A percentile compares a stretch with the other conserved stretches of the same genome.
These are phyloP conservation scores for Colletotrichum gloeosporioides DNA, from an alignment of 2,329 filamentous ascomycete genomes.

Conservation along the genomic window DNA sequence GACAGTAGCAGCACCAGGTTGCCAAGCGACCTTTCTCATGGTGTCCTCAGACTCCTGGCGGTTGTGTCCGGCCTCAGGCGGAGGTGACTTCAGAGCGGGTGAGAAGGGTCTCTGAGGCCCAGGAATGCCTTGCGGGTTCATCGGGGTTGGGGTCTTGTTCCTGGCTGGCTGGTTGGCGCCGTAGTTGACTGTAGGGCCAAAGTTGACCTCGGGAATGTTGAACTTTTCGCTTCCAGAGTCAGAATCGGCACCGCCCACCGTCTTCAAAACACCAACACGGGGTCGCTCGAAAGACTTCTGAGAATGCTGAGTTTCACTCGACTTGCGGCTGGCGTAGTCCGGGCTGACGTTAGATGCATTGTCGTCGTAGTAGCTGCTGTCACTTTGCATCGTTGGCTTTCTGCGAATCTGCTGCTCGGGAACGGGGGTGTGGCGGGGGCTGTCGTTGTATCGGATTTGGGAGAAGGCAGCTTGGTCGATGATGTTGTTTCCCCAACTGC, in stretches of 20 bases:
- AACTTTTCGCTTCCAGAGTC: slow-evolving; percentile 32
- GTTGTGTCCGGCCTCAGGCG: slow-evolving; percentile 38
- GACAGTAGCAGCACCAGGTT: slow-evolving; percentile 67
- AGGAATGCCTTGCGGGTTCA: slow-evolving; percentile 25
- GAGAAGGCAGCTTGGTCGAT: slow-evolving; percentile 56
- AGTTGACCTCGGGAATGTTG: slow-evolving; percentile 78
- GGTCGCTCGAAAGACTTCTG: slow-evolving; percentile 66
- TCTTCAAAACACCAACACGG: slow-evolving; percentile 80
- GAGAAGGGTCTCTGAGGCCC: slow-evolving; percentile 35
- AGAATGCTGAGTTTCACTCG: slow-evolving; percentile 44
- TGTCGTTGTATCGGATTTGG: slow-evolving; percentile 41
- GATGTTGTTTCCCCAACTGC: slow-evolving; percentile 44
- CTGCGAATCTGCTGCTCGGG: slow-evolving; percentile 33
- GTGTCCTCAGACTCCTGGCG: slow-evolving; percentile 59
- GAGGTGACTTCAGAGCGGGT: slow-evolving; percentile 28
- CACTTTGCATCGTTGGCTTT: slow-evolving; percentile 34
- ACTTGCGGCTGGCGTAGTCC: slow-evolving; percentile 76
- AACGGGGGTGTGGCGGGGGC: slow-evolving; percentile 20
- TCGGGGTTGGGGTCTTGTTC: slow-evolving; percentile 33
- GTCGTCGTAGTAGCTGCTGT: slow-evolving; percentile 64
- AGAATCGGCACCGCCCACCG: slow-evolving; percentile 64
- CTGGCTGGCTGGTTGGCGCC: slow-evolving; percentile 37
- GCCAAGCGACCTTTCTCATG: slow-evolving; percentile 76
- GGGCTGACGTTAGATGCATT: slow-evolving; percentile 70
- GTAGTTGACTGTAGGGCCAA: slow-evolving; percentile 83